Base-by-base conservation (phyloP, 1,139 yeast species). In the Hemisphaericaspora lyxosophila region DNA sequence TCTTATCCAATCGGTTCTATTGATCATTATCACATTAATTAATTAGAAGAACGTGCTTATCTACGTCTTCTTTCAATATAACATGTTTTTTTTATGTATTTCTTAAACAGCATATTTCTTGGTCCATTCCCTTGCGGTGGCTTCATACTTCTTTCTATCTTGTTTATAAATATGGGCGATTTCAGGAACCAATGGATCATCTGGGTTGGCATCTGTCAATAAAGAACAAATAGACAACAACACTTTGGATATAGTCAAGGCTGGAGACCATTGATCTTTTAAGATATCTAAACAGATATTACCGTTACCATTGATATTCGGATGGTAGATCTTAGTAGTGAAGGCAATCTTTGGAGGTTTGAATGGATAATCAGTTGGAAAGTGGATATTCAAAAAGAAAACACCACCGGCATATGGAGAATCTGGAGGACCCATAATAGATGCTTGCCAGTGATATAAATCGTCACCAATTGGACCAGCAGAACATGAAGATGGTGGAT, bases 401-500 rank as follows among this genome's bases (percentile, higher is more conserved):
- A 88, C 95, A 53, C 96, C 96, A 50, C 94, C 94, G 37, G 95
- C 87, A 56, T 87, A 88, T 51, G 96, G 96, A 38, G 94, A 84
- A 67, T 88, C 96, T 50, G 92, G 77, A 35, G 96, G 96, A 33
- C 96, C 96, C 92, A 88, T 85, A 63, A 88, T 88, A 42, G 96
- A 87, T 34, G 96, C 96, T 68, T 88, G 96, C 96, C 96, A 88
- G 75, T 87, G 95, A 71, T 83, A 88, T 61, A 88, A 75, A 61
- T 88, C 96, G 57, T 92, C 97, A 40, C 97, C 97, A 36, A 88
- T 95, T 55, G 99, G 99, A 36, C 98, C 99, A 8, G 98, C 98
- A 29, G 97, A 89, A 70, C 98, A 94, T 36, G 97, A 89, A 44
- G 97, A 87, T 58, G 98, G 98, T 49, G 98, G 99, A 64, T 92